These are phyloP conservation scores for Deuterostichococcus epilithicus DNA, from an alignment of 139 green algal species.

Conservation along the genomic window DNA sequence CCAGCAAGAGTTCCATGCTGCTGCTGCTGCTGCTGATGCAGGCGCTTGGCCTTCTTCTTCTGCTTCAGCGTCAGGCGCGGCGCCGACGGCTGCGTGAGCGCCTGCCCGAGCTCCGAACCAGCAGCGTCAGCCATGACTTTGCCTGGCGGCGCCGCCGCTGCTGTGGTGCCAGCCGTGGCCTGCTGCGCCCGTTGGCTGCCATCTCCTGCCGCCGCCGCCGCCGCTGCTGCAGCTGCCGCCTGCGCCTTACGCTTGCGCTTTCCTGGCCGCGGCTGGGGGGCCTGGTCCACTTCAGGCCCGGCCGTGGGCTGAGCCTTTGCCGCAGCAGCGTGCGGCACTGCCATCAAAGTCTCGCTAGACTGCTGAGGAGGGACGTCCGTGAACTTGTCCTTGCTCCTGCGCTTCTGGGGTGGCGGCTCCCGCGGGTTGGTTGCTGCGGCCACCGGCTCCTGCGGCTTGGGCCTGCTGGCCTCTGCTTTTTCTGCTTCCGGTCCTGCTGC, in stretches of 20 bases:
- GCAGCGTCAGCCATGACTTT: no score
- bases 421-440: not conserved
- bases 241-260: not conserved
- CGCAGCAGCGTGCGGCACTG: not conserved
- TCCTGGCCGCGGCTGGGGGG: no score
- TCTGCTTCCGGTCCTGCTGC: constrained; percentile 9
- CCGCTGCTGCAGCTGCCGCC: not conserved
- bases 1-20: not conserved
- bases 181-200: not conserved
- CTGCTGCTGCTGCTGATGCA: constrained; percentile 18
- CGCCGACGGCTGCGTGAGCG: no score
- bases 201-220: not conserved
- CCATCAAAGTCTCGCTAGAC: not conserved
- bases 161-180: not conserved
- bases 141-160: not conserved
- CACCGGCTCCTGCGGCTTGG: constrained; percentile 7
- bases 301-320: not conserved
- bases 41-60: not conserved
- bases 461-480: not conserved
- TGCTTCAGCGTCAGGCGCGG: no score
- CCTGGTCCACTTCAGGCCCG: not conserved
- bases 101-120: no score
- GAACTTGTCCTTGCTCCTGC: constrained; percentile 11
- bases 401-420: not conserved
- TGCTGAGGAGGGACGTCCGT: not conserved